Evolutionary conservation across 2,329 filamentous ascomycete species (phyloP).

Genomic region (Aspergillus sp.): DNA sequence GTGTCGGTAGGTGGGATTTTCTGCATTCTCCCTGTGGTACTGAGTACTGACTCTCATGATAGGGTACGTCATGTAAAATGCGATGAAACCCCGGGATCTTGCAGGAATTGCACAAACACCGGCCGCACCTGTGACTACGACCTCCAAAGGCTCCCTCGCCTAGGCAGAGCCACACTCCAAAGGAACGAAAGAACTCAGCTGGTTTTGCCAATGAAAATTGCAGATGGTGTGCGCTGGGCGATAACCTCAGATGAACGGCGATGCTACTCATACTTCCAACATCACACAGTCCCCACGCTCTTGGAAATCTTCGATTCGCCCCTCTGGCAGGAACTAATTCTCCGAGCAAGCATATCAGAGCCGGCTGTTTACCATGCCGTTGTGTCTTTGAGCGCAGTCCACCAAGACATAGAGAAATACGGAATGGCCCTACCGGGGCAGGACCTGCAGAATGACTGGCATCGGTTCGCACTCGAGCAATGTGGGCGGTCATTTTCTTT

Average conservation of each 20-base stretch:
- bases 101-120: slow-evolving; percentile 35
- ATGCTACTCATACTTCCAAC: slow-evolving; percentile 19
- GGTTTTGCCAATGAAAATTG: not conserved
- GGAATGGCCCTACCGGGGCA: slow-evolving; percentile 1
- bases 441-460: slow-evolving; percentile 5
- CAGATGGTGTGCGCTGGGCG: not conserved
- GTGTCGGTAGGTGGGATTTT: not conserved
- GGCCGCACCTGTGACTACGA: slow-evolving; percentile 41
- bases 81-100: slow-evolving; percentile 36
- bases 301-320: slow-evolving; percentile 14
- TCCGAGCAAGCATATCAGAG: slow-evolving; percentile 4
- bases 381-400: slow-evolving; percentile 6
- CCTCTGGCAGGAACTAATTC: slow-evolving; percentile 8
- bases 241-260: slow-evolving; percentile 19
- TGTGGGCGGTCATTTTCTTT: not conserved
- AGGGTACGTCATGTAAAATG: slow-evolving; percentile 17
- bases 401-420: not conserved
- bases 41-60: not conserved
- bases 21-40: too few species aligned
- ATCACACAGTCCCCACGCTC: slow-evolving; percentile 16
- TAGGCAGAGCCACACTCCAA: not conserved
- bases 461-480: slow-evolving; percentile 13
- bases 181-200: not conserved
- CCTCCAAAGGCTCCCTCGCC: slow-evolving; percentile 11
- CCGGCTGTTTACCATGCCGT: slow-evolving; percentile 11